Conservation (phyloP, 352 stramenopile genomes). For the Plasmopara viticola region DNA sequence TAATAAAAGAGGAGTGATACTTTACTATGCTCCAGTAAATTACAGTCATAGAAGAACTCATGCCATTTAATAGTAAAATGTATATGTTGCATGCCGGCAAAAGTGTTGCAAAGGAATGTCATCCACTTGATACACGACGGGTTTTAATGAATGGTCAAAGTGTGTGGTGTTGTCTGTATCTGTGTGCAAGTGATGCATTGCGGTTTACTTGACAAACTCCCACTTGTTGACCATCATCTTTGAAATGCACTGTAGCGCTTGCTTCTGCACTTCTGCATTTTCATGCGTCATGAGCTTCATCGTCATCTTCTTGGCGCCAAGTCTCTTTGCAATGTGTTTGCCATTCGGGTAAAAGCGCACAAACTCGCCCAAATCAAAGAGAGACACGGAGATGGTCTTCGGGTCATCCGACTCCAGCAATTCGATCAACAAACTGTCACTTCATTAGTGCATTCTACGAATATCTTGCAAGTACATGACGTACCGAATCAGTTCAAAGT, state of each 20-base stretch:
- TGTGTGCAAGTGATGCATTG: no score
- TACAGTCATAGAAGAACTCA: neutral
- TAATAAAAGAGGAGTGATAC: no score
- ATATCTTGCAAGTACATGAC: constrained; percentile 4
- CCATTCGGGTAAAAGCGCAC: constrained; percentile 97
- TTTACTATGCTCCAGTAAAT: no score
- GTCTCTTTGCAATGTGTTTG: constrained; percentile 91
- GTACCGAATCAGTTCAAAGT: constrained; percentile 90
- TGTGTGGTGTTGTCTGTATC: neutral
- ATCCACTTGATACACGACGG: neutral
- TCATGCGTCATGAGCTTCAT: constrained; percentile 97
- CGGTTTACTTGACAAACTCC: constrained; percentile 91
- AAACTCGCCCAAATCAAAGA: constrained; percentile 97
- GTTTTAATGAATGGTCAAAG: neutral
- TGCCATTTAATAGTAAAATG: constrained; percentile 3
- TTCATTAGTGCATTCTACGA: neutral
- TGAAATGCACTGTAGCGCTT: constrained; percentile 96
- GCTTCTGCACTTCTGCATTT: constrained; percentile 95
- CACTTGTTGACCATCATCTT: constrained; percentile 99
- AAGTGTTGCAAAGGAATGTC: neutral
- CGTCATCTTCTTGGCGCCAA: constrained; percentile 94
- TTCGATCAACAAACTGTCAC: constrained; percentile 87
- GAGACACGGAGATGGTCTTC: constrained; percentile 92
- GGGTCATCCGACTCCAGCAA: constrained; percentile 90
- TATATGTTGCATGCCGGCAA: neutral